phyloP scores from a whole-genome alignment of 768 basidiomycete genomes.

The Suillus occidentalis region DNA sequence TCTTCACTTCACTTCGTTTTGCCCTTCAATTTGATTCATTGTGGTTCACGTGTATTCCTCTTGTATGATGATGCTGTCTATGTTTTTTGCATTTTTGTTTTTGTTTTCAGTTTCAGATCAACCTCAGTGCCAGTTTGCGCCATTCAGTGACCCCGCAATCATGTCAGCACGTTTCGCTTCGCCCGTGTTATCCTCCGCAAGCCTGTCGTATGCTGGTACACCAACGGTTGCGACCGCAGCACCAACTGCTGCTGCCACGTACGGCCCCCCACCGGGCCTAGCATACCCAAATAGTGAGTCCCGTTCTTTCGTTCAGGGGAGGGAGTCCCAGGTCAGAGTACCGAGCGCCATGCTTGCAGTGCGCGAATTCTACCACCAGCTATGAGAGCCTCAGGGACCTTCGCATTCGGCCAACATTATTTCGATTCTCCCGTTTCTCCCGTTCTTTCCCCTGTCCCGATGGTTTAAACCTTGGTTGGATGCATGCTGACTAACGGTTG shows the following conservation, averaged over 20 bases:
- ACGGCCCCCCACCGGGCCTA: slow-evolving; percentile 70
- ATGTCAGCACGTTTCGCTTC: slow-evolving; percentile 72
- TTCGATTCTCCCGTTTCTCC: slow-evolving; percentile 37
- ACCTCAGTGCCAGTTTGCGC: slow-evolving; percentile 33
- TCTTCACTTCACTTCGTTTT: slow-evolving; percentile 26
- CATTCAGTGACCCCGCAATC: slow-evolving; percentile 74
- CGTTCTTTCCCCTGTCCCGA: slow-evolving; percentile 27
- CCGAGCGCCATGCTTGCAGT: slow-evolving; percentile 90
- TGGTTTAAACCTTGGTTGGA: slow-evolving; percentile 29
- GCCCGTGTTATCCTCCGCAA: slow-evolving; percentile 28
- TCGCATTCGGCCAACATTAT: slow-evolving; percentile 15
- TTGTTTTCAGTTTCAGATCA: slow-evolving; percentile 36
- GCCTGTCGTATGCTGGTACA: slow-evolving; percentile 13
- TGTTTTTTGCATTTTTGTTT: slow-evolving; percentile 19
- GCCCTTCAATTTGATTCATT: slow-evolving; percentile 23
- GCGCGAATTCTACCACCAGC: slow-evolving; percentile 76
- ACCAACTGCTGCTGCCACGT: slow-evolving; percentile 13
- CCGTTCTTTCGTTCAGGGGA: slow-evolving; percentile 61
- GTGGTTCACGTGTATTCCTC: slow-evolving; percentile 13
- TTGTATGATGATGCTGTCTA: slow-evolving; percentile 8
- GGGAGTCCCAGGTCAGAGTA: slow-evolving; percentile 79
- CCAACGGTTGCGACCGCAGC: slow-evolving; percentile 6
- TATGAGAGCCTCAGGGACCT: slow-evolving; percentile 46
- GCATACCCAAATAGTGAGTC: slow-evolving; percentile 63
- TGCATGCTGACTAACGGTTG: slow-evolving; percentile 31